These are phyloP conservation scores for Yamagishiella unicocca DNA, from an alignment of 139 green algal genomes.

Conservation along the genomic window DNA sequence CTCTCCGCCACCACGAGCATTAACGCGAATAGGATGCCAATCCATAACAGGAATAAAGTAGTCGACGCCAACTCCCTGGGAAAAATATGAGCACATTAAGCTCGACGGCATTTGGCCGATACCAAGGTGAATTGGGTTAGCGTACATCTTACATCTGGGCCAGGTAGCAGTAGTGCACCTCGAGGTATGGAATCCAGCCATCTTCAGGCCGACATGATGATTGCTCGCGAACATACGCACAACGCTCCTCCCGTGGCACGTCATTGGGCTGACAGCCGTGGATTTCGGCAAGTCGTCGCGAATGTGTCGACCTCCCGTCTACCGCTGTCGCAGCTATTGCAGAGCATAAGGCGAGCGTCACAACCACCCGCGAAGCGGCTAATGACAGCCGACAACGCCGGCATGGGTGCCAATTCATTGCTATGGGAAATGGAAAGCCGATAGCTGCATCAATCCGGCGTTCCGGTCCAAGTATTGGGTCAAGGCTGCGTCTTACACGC, in stretches of 20 bases:
- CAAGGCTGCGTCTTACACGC: no score
- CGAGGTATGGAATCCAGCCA: conserved; percentile 49
- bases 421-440: no score
- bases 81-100: background rate
- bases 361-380: background rate
- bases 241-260: conserved; percentile 45
- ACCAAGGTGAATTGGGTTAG: background rate
- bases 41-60: conserved; percentile 53
- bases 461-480: no score
- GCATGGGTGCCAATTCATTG: no score
- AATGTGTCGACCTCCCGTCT: background rate
- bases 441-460: no score
- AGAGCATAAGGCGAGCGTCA: background rate
- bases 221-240: conserved; percentile 49
- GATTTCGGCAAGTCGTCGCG: background rate
- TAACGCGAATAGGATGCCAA: conserved; percentile 55
- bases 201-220: conserved; percentile 27
- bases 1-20: conserved; percentile 66
- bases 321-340: background rate
- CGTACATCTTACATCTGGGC: background rate
- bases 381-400: background rate
- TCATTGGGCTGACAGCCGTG: conserved; percentile 11
- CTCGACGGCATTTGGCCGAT: background rate
- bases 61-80: conserved; percentile 48
- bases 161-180: conserved; percentile 59